Base-by-base conservation (phyloP, 2,329 filamentous ascomycete genomes). In the Nigrospora sphaerica region DNA sequence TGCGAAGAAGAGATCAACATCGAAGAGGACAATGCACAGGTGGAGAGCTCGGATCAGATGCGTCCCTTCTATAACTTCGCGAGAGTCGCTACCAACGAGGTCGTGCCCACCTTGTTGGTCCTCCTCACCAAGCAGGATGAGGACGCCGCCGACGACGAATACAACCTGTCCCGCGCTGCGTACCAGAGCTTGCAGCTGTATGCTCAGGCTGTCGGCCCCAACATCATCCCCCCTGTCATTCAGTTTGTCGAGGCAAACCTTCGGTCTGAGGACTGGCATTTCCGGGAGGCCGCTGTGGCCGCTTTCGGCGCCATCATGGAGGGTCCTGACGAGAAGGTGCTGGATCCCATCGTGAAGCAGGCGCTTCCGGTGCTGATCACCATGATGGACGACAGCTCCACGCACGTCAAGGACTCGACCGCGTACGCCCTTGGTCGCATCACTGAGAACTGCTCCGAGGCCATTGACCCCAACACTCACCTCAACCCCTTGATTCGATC, bases 221-320 rank as follows among this genome's bases (percentile, higher is more conserved):
- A 85, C 54, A 85, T 97, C 54, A 91, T 97, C 50, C 80, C 83
- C 39, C 86, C 89, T 9, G 92, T 98, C 31, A 81, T 98, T 47
- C 71, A 80, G 49, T 98, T 97, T 61, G 92, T 98, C 44, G 93
- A 98, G 74, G 77, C 79, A 59, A 91, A 97, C 71, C 79, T 98
- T 43, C 85, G 90, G 54, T 81, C 81, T 49, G 89, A 95, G 47
- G 89, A 97, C 68, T 98, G 93, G 93, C 91, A 95, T 66, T 81
- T 84, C 66, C 83, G 93, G 58, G 93, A 98, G 71, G 93, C 93
- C 45, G 91, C 93, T 43, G 93, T 98, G 32, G 95, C 93, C 49
- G 91, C 93, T 16, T 97, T 98, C 57, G 93, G 93, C 52, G 93
- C 91, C 55, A 97, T 98, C 58, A 96, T 98, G 91, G 93, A 98